Conservation (phyloP, 345 rosid genomes). For the Linum trigynum region DNA sequence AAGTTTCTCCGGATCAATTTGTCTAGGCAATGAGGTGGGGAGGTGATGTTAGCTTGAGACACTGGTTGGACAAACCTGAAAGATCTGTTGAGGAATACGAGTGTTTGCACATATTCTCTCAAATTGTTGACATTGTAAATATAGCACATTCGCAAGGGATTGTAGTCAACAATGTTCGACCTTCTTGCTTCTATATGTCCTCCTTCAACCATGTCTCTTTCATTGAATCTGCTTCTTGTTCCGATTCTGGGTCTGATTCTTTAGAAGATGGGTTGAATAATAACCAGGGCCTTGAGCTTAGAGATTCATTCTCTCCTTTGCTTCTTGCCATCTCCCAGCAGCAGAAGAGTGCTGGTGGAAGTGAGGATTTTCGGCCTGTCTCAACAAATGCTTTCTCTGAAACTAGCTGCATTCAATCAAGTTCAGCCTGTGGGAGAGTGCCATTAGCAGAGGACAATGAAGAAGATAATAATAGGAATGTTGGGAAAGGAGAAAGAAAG, state of each 20-base stretch:
- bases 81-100: slow-evolving; percentile 62
- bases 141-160: slow-evolving; percentile 87
- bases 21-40: slow-evolving; percentile 57
- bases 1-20: slow-evolving; percentile 41
- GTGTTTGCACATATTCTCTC: slow-evolving; percentile 90
- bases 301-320: slow-evolving; percentile 30
- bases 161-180: slow-evolving; percentile 80
- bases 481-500: slow-evolving; percentile 48
- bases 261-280: slow-evolving; percentile 53
- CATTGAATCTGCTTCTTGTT: slow-evolving; percentile 92
- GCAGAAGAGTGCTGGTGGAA: slow-evolving; percentile 26
- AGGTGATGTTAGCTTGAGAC: slow-evolving; percentile 86
- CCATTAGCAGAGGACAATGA: slow-evolving; percentile 28
- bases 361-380: slow-evolving; percentile 28
- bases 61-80: slow-evolving; percentile 84
- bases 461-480: slow-evolving; percentile 31
- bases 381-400: slow-evolving; percentile 42
- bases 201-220: slow-evolving; percentile 84
- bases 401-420: slow-evolving; percentile 51
- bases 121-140: slow-evolving; percentile 76
- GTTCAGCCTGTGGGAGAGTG: slow-evolving; percentile 28
- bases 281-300: slow-evolving; percentile 37
- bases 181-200: slow-evolving; percentile 92
- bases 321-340: slow-evolving; percentile 31
- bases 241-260: slow-evolving; percentile 93